A percentile compares a stretch with the other conserved stretches of the same genome.
phyloP scores from a whole-genome alignment of 371 early-diverging fungal species.

The Chytridium lagenaria region DNA sequence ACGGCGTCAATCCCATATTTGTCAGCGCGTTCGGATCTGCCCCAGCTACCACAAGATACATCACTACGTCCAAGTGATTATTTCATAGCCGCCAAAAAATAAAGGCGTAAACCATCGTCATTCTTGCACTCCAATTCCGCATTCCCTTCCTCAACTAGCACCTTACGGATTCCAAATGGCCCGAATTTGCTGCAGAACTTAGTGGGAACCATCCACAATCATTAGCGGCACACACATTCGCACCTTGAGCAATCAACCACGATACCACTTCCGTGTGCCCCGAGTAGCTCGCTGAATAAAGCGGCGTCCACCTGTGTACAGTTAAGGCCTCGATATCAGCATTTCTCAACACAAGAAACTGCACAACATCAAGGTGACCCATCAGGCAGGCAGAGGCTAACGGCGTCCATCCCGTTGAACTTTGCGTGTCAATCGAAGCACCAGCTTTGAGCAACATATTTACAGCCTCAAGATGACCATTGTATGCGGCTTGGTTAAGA shows the following conservation, averaged over 20 bases:
- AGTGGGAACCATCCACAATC: constrained; percentile 7
- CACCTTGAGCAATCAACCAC: constrained; percentile 1
- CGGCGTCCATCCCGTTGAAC: constrained; percentile 13
- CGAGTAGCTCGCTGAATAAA: constrained; percentile 8
- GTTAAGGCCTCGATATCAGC: constrained; percentile 2
- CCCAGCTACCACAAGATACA: not conserved
- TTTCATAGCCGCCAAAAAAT: constrained; percentile 16
- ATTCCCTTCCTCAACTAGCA: constrained; percentile 6
- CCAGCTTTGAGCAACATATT: not conserved
- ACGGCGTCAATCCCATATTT: not conserved
- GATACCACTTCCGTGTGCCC: not conserved
- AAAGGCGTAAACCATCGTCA: constrained; percentile 6
- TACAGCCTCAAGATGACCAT: constrained; percentile 10
- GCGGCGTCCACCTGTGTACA: not conserved
- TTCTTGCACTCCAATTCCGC: constrained; percentile 11
- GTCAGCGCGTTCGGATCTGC: constrained; percentile 6
- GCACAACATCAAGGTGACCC: constrained; percentile 15
- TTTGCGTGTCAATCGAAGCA: not conserved
- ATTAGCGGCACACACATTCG: constrained; percentile 1
- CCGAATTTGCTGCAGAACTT: constrained; percentile 11
- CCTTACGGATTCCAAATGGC: constrained; percentile 6
- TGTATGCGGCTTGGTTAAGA: not conserved
- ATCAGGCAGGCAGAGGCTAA: not conserved
- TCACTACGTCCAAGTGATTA: constrained; percentile 5
- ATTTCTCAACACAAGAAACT: not conserved